Base-by-base conservation (phyloP, 75 land plant genomes). In the Selaginella moellendorffii region DNA sequence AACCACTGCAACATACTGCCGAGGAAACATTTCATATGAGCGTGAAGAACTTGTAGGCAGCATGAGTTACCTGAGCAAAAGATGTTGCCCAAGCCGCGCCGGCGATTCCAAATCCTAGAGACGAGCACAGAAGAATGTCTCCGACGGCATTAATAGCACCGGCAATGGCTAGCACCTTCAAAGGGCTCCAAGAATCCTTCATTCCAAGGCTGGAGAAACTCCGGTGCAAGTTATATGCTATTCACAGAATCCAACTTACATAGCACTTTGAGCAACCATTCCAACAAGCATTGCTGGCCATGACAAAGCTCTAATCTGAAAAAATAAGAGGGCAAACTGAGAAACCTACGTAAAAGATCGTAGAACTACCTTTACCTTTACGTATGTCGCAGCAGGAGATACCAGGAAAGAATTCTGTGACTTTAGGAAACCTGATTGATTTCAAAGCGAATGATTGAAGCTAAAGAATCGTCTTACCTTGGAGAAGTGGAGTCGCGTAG, bases 81-180 rank as follows among this genome's bases (percentile, higher is more conserved):
- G 81, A 80, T 52, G 97, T 91, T 65, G 97, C 97, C 97, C 97
- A 91, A 64, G 97, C 97, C 52, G 92, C 97, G 54, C 93, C 92
- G 61, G 92, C 86, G 61, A 91, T 91, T n/a, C 92, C 97, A 69
- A 79, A 84, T 18, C 81, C 80, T 30, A 77, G 63, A 28, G 77
- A 77, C 46, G 68, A 72, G 61, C 97, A 91, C 2, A 91, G 75
- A 1, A 73, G 29, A 54, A 87, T 68, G 68, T 87, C 85, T 54
- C 97, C 97, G 63, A 69, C 21, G 0, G 73, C 76, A 81, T 87
- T 91, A 22, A 84, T 65, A 25, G 64, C 64, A 73, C 82, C 86
- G 29, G 91, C 85, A 68, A 77, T 79, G 0, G 79, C 74, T 68
- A 91, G 78, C 52, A 86, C 92, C 72, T 87, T 87, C 66, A 91